Conservation (phyloP, 179 eudicot species). For the Spergularia azorica region DNA sequence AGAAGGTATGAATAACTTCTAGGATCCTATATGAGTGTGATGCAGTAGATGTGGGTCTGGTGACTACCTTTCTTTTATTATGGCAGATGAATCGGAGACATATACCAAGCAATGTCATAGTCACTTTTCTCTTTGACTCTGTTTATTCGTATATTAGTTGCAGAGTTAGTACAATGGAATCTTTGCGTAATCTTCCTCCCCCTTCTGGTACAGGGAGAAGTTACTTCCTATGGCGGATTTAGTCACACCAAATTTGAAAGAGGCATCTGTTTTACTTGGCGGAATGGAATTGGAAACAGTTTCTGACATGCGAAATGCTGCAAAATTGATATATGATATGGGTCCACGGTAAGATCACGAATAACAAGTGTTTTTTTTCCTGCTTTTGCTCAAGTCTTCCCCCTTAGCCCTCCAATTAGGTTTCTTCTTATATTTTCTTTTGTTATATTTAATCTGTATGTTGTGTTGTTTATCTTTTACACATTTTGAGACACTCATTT, state of each 20-base stretch:
- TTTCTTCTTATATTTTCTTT: not conserved
- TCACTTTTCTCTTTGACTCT: not conserved
- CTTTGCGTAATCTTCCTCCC: not conserved
- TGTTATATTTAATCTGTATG: not conserved
- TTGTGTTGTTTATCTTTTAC: not conserved
- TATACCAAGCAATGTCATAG: not conserved
- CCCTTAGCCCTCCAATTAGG: not conserved
- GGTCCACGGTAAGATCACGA: constrained; percentile 69
- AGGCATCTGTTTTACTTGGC: constrained; percentile 84
- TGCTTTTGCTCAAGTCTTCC: not conserved
- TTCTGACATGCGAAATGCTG: constrained; percentile 84
- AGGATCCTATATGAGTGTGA: not conserved
- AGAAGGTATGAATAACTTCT: not conserved
- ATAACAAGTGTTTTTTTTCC: not conserved
- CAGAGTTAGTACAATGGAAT: not conserved
- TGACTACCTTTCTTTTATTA: not conserved
- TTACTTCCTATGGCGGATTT: constrained; percentile 83
- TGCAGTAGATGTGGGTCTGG: not conserved
- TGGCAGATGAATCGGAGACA: not conserved
- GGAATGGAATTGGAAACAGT: constrained; percentile 65
- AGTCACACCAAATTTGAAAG: constrained; percentile 88
- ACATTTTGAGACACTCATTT: too few relatives aligned
- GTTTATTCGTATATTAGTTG: not conserved
- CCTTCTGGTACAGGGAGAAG: constrained; percentile 49
- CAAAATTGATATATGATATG: constrained; percentile 74